Evolutionary conservation across 164 flowering plant species (phyloP).

Genomic region (Tetracentron sinense): DNA sequence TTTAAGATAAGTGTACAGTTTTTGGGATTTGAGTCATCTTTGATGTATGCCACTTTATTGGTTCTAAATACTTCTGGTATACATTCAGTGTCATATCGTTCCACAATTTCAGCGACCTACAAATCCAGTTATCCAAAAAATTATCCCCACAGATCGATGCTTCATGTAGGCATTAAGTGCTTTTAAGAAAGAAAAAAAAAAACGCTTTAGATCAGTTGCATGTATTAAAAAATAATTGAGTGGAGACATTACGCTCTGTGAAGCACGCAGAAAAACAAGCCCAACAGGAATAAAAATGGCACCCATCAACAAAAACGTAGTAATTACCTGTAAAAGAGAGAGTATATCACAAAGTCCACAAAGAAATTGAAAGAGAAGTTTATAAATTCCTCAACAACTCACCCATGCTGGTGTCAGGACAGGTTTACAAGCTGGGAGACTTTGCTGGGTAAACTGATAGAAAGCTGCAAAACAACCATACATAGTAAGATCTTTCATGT

Average conservation of each 20-base stretch:
- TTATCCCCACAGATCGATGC: not conserved
- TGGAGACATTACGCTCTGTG: slow-evolving; percentile 47
- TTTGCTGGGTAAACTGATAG: slow-evolving; percentile 69
- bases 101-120: slow-evolving; percentile 78
- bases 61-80: slow-evolving; percentile 46
- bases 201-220: not conserved
- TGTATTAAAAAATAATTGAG: slow-evolving; percentile 4
- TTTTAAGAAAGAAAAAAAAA: not conserved
- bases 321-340: slow-evolving; percentile 56
- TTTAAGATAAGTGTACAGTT: slow-evolving; percentile 52
- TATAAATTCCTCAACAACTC: slow-evolving; percentile 16
- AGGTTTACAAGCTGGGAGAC: slow-evolving; percentile 83
- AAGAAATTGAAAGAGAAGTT: not conserved
- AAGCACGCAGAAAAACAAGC: slow-evolving; percentile 50
- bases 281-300: slow-evolving; percentile 68
- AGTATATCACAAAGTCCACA: not conserved
- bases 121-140: slow-evolving; percentile 10
- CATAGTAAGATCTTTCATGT: not conserved
- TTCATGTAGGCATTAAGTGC: not conserved
- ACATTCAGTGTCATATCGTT: slow-evolving; percentile 72
- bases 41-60: slow-evolving; percentile 60
- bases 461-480: slow-evolving; percentile 43
- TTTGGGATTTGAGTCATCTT: slow-evolving; percentile 49
- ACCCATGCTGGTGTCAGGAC: slow-evolving; percentile 78
- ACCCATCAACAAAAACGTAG: slow-evolving; percentile 54